Conservation (phyloP, 768 basidiomycete species). For the Lactifluus volemus region DNA sequence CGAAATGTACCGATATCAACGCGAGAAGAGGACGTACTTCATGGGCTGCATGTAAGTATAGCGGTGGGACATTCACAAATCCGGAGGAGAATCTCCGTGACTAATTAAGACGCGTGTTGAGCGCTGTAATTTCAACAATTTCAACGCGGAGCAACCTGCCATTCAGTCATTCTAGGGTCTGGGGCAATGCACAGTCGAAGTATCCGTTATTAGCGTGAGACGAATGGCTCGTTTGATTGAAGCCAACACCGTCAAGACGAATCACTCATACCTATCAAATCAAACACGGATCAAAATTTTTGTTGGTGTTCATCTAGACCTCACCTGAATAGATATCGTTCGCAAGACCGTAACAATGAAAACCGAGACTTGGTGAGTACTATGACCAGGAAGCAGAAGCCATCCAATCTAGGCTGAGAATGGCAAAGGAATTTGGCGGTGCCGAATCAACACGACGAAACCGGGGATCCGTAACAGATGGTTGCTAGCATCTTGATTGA, state of each 20-base stretch:
- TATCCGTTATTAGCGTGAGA: conserved; percentile 1
- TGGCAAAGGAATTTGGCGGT: neutral
- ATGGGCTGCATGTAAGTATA: neutral
- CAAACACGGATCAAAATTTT: neutral
- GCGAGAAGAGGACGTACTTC: neutral
- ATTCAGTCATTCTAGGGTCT: neutral
- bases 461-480: neutral
- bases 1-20: neutral
- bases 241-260: neutral
- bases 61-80: neutral
- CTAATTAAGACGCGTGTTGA: neutral
- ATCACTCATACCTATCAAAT: neutral
- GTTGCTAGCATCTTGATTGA: neutral
- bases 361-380: neutral
- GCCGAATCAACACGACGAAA: neutral
- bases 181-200: neutral
- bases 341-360: neutral
- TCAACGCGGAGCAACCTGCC: neutral
- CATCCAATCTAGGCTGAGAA: neutral
- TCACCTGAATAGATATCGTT: neutral
- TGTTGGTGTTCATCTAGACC: neutral
- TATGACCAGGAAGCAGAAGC: neutral
- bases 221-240: neutral
- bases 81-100: neutral
- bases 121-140: neutral